Percentiles rank a stretch among this genome's conserved stretches.
These are phyloP conservation scores for Umbilicus rupestris DNA, from an alignment of 164 flowering plant species.

Conservation along the genomic window DNA sequence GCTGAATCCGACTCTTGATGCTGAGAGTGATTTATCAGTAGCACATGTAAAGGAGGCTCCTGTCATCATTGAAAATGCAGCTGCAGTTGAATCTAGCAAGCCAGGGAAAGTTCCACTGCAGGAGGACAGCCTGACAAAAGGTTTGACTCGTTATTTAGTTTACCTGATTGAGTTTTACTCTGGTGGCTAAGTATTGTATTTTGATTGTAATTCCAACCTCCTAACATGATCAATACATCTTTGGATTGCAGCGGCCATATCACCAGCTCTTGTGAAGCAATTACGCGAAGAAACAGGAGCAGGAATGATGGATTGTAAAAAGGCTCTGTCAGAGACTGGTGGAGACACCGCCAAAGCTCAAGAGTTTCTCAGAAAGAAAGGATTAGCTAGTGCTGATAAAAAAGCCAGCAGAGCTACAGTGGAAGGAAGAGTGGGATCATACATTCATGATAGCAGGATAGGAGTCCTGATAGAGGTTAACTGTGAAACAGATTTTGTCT, in stretches of 20 bases:
- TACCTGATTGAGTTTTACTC: not conserved
- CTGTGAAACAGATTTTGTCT: conserved; percentile 97
- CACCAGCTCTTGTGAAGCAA: conserved; percentile 91
- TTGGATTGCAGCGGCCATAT: conserved; percentile 38
- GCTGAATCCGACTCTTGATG: not conserved
- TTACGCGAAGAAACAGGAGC: conserved; percentile 97
- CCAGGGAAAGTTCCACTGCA: conserved; percentile 17
- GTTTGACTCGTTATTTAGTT: conserved; percentile 19
- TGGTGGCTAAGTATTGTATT: not conserved
- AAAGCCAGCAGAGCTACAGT: conserved; percentile 87
- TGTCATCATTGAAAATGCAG: conserved; percentile 26
- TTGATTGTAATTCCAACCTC: conserved; percentile 2
- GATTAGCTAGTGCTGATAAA: conserved; percentile 95
- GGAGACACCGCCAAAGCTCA: conserved; percentile 88
- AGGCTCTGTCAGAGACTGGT: conserved; percentile 75
- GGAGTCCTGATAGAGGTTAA: conserved; percentile 92
- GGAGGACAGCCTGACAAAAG: conserved; percentile 34
- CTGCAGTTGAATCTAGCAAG: conserved; percentile 18
- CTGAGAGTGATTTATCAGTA: not conserved
- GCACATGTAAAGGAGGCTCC: conserved; percentile 22
- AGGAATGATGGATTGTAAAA: conserved; percentile 99
- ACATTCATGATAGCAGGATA: conserved; percentile 84
- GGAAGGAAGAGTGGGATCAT: conserved; percentile 93
- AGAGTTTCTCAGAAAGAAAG: conserved; percentile 92
- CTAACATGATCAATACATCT: conserved; percentile 4